These are phyloP conservation scores for Ustilago shanxiensis DNA, from an alignment of 1,284 basidiomycete species.

Conservation along the genomic window DNA sequence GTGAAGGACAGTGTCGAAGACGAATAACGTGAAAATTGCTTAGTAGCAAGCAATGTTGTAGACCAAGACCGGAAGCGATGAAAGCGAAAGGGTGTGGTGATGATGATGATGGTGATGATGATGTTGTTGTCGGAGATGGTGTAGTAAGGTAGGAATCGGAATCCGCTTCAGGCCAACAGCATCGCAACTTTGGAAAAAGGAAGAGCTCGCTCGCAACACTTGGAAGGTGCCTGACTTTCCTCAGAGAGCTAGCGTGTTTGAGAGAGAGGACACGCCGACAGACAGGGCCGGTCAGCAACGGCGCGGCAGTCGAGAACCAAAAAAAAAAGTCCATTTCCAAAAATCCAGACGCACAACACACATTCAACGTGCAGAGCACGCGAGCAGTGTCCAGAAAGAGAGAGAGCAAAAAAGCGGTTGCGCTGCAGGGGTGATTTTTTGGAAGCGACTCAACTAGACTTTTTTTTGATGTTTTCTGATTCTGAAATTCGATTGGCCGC, in stretches of 20 bases:
- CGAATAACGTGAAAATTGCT: not conserved
- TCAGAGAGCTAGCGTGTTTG: not conserved
- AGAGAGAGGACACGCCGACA: constrained; percentile 5
- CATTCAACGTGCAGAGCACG: constrained; percentile 10
- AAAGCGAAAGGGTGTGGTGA: not conserved
- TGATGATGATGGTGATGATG: constrained; percentile 15
- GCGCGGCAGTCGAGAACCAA: not conserved
- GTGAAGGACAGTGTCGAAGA: constrained; percentile 16
- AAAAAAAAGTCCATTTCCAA: constrained; percentile 23
- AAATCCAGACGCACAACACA: not conserved
- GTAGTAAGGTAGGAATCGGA: not conserved
- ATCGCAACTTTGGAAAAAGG: not conserved
- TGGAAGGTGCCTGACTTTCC: constrained; percentile 1
- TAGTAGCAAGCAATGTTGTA: not conserved
- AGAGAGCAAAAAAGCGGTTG: not conserved
- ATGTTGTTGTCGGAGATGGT: not conserved
- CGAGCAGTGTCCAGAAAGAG: constrained; percentile 1
- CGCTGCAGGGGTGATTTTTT: constrained; percentile 32
- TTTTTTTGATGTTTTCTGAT: constrained; percentile 13
- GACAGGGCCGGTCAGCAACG: not conserved
- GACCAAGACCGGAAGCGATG: constrained; percentile 2
- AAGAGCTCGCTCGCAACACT: not conserved
- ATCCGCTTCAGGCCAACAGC: not conserved
- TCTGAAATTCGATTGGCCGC: constrained; percentile 22
- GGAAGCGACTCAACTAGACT: constrained; percentile 1